Conservation (phyloP, 345 rosid species). For the Populus simonii region DNA sequence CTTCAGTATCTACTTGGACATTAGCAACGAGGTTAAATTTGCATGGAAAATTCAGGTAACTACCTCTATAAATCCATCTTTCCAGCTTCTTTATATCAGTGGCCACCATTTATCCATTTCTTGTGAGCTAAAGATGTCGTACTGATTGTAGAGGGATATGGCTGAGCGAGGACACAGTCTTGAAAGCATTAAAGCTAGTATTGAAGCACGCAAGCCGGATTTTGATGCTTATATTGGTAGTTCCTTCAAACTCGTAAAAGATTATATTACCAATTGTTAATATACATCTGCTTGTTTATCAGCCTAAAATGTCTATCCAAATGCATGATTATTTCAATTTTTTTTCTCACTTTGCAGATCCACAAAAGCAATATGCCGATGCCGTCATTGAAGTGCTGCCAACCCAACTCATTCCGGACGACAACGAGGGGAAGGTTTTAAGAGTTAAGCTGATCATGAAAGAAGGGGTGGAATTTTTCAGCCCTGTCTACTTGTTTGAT, state of each 20-base stretch:
- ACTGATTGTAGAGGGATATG: slow-evolving; percentile 78
- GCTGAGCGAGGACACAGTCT: slow-evolving; percentile 99
- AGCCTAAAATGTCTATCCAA: background rate
- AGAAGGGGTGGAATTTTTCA: slow-evolving; percentile 85
- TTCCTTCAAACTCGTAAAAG: background rate
- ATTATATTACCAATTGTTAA: too few relatives aligned
- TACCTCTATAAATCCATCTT: too few relatives aligned
- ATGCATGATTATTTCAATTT: background rate
- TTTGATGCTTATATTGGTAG: slow-evolving; percentile 93
- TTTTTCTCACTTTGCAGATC: slow-evolving; percentile 46
- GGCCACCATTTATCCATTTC: background rate
- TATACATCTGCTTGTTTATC: too few relatives aligned
- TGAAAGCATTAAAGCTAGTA: slow-evolving; percentile 97
- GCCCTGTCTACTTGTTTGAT: slow-evolving; percentile 85
- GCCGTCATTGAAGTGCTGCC: slow-evolving; percentile 95
- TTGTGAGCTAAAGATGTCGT: background rate
- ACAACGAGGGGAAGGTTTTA: slow-evolving; percentile 87
- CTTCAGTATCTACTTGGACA: slow-evolving; percentile 96
- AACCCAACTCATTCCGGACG: slow-evolving; percentile 78
- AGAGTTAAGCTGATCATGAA: slow-evolving; percentile 93
- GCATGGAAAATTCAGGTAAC: slow-evolving; percentile 72
- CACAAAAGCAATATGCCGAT: slow-evolving; percentile 93
- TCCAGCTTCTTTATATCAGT: background rate
- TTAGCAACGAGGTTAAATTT: slow-evolving; percentile 94
- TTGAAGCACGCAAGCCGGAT: slow-evolving; percentile 93